These are phyloP conservation scores for Pseudogymnoascus sp. DNA, from an alignment of 2,329 filamentous ascomycete species.

Conservation along the genomic window DNA sequence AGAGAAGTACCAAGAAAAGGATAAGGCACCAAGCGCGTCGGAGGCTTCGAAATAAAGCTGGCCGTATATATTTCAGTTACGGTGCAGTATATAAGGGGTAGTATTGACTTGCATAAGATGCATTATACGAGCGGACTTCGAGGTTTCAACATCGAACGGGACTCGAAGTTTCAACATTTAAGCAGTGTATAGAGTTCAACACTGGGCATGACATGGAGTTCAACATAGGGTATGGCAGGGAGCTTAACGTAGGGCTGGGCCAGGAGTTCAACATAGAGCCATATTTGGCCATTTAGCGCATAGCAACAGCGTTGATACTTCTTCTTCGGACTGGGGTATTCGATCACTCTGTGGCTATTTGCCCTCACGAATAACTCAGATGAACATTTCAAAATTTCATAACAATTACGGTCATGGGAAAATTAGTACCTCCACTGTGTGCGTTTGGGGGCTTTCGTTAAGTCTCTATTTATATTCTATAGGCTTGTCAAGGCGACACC, in stretches of 20 bases:
- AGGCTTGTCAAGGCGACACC: neutral
- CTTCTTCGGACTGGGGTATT: neutral
- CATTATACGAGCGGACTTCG: conserved; percentile 9
- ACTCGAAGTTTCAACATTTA: neutral
- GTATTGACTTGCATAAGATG: conserved; percentile 1
- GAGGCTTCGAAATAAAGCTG: neutral
- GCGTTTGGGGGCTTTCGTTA: neutral
- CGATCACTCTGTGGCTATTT: neutral
- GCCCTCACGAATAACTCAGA: neutral
- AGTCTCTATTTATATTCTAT: neutral
- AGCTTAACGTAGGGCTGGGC: neutral
- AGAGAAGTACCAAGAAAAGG: conserved; percentile 36
- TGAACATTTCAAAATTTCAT: conserved; percentile 2
- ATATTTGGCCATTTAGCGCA: conserved; percentile 1
- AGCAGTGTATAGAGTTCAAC: conserved; percentile 8
- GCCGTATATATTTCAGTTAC: neutral
- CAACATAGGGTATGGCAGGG: conserved; percentile 4
- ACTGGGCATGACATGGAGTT: conserved; percentile 8
- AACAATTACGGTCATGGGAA: neutral
- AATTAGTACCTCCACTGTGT: neutral
- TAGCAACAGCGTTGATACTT: neutral
- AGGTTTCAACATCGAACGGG: conserved; percentile 9
- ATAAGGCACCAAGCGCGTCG: neutral
- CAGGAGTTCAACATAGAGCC: conserved; percentile 5
- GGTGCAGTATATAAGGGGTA: conserved; percentile 13